Evolutionary conservation across 116 monocot genomes (phyloP), one percentile per base, ranked within the genome.

Genomic region (Dioscorea cayenensis): DNA sequence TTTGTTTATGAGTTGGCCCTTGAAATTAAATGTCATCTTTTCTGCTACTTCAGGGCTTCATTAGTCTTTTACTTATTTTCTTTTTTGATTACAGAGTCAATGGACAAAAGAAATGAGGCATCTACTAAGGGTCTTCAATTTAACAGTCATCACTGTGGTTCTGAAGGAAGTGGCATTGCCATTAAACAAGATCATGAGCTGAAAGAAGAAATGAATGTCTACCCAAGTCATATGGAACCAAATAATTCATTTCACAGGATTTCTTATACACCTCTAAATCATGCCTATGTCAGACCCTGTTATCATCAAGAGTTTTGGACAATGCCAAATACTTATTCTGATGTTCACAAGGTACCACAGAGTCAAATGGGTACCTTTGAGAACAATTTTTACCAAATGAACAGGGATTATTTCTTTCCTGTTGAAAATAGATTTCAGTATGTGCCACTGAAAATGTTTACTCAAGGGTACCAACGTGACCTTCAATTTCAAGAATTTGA

Each of bases 401-500:
- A 75, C 52, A 72, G 68, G 43, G 84, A 89, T 13, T 83, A 77
- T 36, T 59, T 55, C 59, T 80, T 66, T 80, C 86, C 85, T 35
- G 43, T 85, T 52, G 89, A 86, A 28, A 83, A 76, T 51, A 83
- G 86, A 76, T 36, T 82, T 83, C 91, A 83, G n/a, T 73, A 84
- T 82, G 19, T 79, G 35, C 90, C 92, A 21, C 67, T 86, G 63
- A 88, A 80, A 71, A 81, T 92, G 82, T 65, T 80, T 73, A 70
- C 81, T 74, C 92, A 89, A 80, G 77, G 79, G 37, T 75, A 78
- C 27, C 83, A 81, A 9, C 81, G 78, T 76, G 86, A 80, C 22
- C 70, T 76, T 35, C 85, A 86, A n/a, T 75, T 81, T 74, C 97
- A 97, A 74, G 93, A 92, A 51, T 97, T 97, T 81, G 90, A 97